Conservation (phyloP, 2,329 filamentous ascomycete genomes). For the Neofusicoccum umdonicola region DNA sequence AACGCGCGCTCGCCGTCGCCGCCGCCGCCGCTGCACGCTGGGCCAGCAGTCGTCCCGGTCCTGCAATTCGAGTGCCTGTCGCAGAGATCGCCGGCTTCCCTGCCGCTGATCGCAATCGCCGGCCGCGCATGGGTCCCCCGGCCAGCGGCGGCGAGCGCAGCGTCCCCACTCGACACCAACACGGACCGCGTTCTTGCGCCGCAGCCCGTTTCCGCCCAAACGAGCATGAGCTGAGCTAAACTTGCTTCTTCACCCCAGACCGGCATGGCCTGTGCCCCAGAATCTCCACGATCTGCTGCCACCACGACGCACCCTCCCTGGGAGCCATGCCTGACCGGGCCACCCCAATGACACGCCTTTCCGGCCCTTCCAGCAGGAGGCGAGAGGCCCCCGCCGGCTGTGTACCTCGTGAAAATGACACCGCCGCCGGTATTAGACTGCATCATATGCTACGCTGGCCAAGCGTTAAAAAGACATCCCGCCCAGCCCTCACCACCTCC, state of each 20-base stretch:
- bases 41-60: background rate
- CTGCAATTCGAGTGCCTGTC: slow-evolving; percentile 8
- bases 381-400: too few relatives aligned
- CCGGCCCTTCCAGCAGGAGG: background rate
- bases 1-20: background rate
- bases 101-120: slow-evolving; percentile 10
- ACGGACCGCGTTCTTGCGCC: background rate
- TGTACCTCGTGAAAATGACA: slow-evolving; percentile 16
- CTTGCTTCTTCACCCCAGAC: slow-evolving; percentile 1
- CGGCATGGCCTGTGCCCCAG: background rate
- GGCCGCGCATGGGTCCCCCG: background rate
- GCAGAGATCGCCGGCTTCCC: slow-evolving; percentile 7
- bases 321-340: background rate
- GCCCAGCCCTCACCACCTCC: background rate
- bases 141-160: background rate
- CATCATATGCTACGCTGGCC: slow-evolving; percentile 11
- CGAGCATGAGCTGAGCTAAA: background rate
- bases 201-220: background rate
- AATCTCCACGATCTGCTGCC: background rate
- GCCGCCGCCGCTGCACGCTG: background rate
- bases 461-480: slow-evolving; percentile 10
- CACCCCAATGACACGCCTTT: background rate
- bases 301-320: background rate
- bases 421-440: slow-evolving; percentile 11
- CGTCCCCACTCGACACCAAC: background rate